Evolutionary conservation across 305 asterid genomes (phyloP), one percentile per base, ranked within the genome.

Genomic region (Nicotiana rustica): DNA sequence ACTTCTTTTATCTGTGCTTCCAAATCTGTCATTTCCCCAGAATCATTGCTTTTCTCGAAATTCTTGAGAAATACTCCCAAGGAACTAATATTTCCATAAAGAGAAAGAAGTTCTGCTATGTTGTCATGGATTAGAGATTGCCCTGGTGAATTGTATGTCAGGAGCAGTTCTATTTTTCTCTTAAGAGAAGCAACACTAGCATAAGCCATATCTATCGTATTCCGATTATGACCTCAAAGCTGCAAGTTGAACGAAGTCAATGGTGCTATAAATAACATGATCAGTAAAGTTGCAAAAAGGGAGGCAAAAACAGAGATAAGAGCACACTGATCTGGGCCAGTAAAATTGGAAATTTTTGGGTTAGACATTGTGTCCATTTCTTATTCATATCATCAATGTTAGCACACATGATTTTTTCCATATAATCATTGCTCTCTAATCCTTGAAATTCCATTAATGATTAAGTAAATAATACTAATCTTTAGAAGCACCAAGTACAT

Each of bases 1-100:
- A 66, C 73, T 3, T 66, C 71, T 66, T 33, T 21, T 21, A 66
- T 25, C 10, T 66, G 71, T 25, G 71, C n/a, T 66, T 29, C 73
- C 44, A 57, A 57, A 57, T 57, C 25, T 57, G 21, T 57, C 64
- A 57, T 18, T 61, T 18, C 13, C 67, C 4, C 4, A 19, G 67
- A 6, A 61, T 6, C 33, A 19, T 61, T 61, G 67, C 4, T 18
- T 61, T 9, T 19, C 67, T 61, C 67, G 10, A 19, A 19, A 12
- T 61, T 3, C 67, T 61, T 60, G 13, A 62, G 7, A 62, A 62
- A 62, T 62, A 21, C 5, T 21, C 25, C 36, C 35, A 21, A 12
- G 67, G 67, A 62, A 19, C 17, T 3, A 19, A 62, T 33, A 9
- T 62, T 62, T 62, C 4, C 2, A 9, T 1, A 35, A 21, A 62